Evolutionary conservation across 1,284 basidiomycete species (phyloP).

Genomic region (Ganoderma boninense): DNA sequence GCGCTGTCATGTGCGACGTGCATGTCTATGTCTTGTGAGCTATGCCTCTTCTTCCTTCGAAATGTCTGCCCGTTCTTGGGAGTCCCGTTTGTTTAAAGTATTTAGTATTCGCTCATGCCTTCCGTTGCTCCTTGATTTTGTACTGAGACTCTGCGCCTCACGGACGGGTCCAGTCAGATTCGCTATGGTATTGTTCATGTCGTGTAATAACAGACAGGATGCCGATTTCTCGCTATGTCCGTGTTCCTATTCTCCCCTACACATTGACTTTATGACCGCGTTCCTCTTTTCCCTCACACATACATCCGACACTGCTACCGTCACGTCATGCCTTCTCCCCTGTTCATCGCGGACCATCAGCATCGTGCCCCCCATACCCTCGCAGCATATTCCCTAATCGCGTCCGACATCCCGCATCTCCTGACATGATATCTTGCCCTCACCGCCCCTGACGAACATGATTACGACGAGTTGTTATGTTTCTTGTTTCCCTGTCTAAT

Average conservation of each 20-base stretch:
- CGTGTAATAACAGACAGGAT: slow-evolving; percentile 31
- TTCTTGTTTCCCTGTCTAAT: neutral
- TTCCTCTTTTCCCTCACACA: slow-evolving; percentile 12
- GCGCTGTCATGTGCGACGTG: slow-evolving; percentile 6
- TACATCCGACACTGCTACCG: slow-evolving; percentile 9
- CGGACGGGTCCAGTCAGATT: slow-evolving; percentile 20
- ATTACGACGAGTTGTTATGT: neutral
- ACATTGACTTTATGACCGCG: slow-evolving; percentile 7
- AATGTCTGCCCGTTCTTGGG: slow-evolving; percentile 12
- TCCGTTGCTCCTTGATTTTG: slow-evolving; percentile 22
- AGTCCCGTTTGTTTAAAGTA: slow-evolving; percentile 23
- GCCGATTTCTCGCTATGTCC: slow-evolving; percentile 16
- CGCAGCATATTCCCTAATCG: slow-evolving; percentile 3
- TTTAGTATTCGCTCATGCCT: slow-evolving; percentile 25
- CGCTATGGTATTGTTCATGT: slow-evolving; percentile 31
- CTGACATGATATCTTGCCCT: neutral
- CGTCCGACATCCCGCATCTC: neutral
- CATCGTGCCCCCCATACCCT: slow-evolving; percentile 3
- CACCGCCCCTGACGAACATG: neutral
- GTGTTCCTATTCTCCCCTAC: slow-evolving; percentile 2
- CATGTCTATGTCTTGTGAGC: slow-evolving; percentile 20
- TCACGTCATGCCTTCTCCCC: slow-evolving; percentile 8
- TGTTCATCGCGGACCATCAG: slow-evolving; percentile 6
- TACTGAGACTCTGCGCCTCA: slow-evolving; percentile 17
- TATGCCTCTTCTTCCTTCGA: slow-evolving; percentile 27